A percentile compares a stretch with the other conserved stretches of the same genome.
Conservation (phyloP, 495 filamentous ascomycete genomes). For the Aspergillus nidulans region DNA sequence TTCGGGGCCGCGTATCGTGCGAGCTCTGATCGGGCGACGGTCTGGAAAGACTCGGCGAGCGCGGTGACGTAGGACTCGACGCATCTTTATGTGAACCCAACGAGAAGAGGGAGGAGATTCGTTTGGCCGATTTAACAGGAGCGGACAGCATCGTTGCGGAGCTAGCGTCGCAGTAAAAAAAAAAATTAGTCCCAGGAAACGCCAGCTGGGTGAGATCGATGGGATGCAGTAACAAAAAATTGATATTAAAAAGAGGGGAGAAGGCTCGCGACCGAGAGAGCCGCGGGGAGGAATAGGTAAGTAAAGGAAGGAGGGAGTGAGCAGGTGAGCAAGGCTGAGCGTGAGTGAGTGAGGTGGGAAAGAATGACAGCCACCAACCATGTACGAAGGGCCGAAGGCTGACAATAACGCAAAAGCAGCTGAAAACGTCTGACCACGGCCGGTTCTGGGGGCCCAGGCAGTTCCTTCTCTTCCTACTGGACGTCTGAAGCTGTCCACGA, state of each 20-base stretch:
- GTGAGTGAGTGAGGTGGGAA: constrained; percentile 5
- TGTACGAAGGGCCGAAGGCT: constrained; percentile 15
- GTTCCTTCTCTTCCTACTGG: constrained; percentile 7
- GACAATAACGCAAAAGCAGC: constrained; percentile 11
- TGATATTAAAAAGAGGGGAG: constrained; percentile 6
- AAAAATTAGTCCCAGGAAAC: constrained; percentile 8
- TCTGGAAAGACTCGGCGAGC: constrained; percentile 22
- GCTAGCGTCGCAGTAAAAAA: constrained; percentile 10
- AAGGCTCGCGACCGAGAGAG: constrained; percentile 4
- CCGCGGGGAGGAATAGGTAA: constrained; percentile 7
- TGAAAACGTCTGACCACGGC: constrained; percentile 3
- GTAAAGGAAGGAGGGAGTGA: constrained; percentile 10
- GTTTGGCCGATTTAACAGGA: constrained; percentile 47
- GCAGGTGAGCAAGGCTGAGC: neutral
- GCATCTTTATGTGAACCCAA: constrained; percentile 36
- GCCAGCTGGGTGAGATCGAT: constrained; percentile 1
- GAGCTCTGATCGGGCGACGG: constrained; percentile 22
- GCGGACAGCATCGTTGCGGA: constrained; percentile 40
- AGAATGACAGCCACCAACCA: constrained; percentile 35
- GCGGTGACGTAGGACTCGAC: constrained; percentile 24
- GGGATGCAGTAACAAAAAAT: neutral
- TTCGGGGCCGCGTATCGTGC: constrained; percentile 26
- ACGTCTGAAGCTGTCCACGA: neutral
- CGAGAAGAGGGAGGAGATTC: constrained; percentile 47
- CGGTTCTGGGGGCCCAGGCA: neutral